These are phyloP conservation scores for Pisolithus orientalis DNA, from an alignment of 768 basidiomycete genomes.

Conservation along the genomic window DNA sequence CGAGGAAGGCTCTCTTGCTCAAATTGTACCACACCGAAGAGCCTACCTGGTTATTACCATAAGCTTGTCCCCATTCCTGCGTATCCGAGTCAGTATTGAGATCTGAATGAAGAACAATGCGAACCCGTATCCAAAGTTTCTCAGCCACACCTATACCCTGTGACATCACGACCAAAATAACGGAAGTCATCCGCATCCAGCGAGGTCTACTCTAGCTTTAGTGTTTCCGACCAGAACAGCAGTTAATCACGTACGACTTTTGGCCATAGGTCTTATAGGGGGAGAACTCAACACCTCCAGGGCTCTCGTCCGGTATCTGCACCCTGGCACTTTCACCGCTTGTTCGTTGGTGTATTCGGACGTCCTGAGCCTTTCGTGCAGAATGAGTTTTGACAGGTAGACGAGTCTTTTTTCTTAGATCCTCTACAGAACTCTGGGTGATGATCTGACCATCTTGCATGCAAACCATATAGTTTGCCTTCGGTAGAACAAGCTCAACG, in stretches of 20 bases:
- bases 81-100: background rate
- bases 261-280: constrained; percentile 64
- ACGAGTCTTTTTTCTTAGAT: constrained; percentile 54
- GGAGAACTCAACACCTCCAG: constrained; percentile 70
- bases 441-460: constrained; percentile 83
- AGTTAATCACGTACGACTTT: constrained; percentile 44
- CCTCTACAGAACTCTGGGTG: constrained; percentile 60
- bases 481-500: constrained; percentile 75
- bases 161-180: constrained; percentile 14
- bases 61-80: constrained; percentile 26
- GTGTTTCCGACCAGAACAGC: too few species aligned
- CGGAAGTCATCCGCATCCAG: constrained; percentile 23
- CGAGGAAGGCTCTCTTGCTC: constrained; percentile 12
- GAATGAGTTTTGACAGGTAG: constrained; percentile 56
- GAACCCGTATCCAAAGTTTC: constrained; percentile 26
- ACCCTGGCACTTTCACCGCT: too few species aligned
- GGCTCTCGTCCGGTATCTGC: constrained; percentile 38
- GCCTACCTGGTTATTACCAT: constrained; percentile 18
- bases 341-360: too few species aligned
- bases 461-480: constrained; percentile 64
- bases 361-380: constrained; percentile 28
- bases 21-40: constrained; percentile 20
- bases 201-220: constrained; percentile 18
- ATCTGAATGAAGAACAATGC: constrained; percentile 1
- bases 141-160: constrained; percentile 22